These are phyloP conservation scores for Heliocybe sulcata DNA, from an alignment of 1,284 basidiomycete genomes.

Conservation along the genomic window DNA sequence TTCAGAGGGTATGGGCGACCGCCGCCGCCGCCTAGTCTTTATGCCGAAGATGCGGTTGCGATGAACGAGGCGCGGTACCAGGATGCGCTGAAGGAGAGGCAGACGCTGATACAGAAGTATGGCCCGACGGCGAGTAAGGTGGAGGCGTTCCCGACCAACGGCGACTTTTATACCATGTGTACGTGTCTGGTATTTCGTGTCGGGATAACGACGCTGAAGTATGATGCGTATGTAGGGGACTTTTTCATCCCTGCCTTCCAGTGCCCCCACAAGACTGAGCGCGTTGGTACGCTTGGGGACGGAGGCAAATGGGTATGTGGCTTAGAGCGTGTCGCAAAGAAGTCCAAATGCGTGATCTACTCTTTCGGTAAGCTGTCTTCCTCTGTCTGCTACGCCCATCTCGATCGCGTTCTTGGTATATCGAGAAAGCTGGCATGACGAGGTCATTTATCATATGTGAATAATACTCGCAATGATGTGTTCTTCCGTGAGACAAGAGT, in stretches of 20 bases:
- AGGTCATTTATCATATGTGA: background rate
- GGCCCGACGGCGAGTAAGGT: constrained; percentile 11
- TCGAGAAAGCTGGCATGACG: background rate
- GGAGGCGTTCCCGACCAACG: constrained; percentile 11
- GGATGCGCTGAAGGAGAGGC: constrained; percentile 1
- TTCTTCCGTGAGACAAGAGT: background rate
- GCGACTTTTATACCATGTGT: constrained; percentile 27
- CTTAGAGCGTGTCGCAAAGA: constrained; percentile 31
- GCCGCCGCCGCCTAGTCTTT: background rate
- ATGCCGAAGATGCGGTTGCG: background rate
- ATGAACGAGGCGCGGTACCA: background rate
- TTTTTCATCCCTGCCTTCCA: constrained; percentile 40
- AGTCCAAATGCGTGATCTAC: constrained; percentile 39
- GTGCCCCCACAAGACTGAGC: constrained; percentile 37
- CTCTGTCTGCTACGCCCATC: no score
- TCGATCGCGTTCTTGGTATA: no score
- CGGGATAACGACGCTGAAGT: constrained; percentile 1
- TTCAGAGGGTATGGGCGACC: background rate
- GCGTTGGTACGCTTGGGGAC: constrained; percentile 39
- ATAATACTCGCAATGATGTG: background rate
- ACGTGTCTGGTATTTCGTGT: constrained; percentile 5
- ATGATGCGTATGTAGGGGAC: constrained; percentile 28
- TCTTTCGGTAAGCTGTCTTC: constrained; percentile 30
- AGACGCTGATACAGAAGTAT: constrained; percentile 10
- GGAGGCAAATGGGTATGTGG: constrained; percentile 50